Evolutionary conservation across 2,329 filamentous ascomycete genomes (phyloP).

Genomic region (Samsoniella hepiali): DNA sequence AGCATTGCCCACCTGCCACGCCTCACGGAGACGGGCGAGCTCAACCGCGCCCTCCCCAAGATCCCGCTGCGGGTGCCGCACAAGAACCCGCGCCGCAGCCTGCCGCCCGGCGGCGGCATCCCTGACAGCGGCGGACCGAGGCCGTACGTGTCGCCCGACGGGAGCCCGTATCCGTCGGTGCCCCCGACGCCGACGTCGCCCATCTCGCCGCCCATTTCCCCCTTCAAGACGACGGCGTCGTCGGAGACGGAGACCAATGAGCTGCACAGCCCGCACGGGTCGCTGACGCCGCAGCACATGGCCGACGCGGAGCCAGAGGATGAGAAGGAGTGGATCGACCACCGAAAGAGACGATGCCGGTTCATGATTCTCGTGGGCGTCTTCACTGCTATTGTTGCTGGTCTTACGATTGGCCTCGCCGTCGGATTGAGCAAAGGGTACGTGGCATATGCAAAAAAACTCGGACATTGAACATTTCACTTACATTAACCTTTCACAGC

Average conservation of each 20-base stretch:
- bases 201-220: constrained; percentile 3
- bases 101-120: constrained; percentile 22
- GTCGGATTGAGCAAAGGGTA: constrained; percentile 19
- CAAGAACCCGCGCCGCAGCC: constrained; percentile 28
- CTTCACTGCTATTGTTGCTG: constrained; percentile 16
- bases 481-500: neutral
- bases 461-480: neutral
- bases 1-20: constrained; percentile 35
- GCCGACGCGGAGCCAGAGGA: constrained; percentile 14
- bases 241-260: constrained; percentile 18
- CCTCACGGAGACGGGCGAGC: constrained; percentile 36
- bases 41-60: constrained; percentile 24
- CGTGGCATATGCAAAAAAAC: neutral
- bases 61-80: constrained; percentile 30
- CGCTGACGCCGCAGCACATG: constrained; percentile 14
- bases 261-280: neutral
- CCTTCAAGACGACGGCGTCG: constrained; percentile 22
- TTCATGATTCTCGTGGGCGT: constrained; percentile 20
- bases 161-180: neutral
- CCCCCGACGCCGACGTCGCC: constrained; percentile 6
- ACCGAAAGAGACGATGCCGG: constrained; percentile 13
- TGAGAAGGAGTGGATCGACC: constrained; percentile 21
- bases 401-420: constrained; percentile 16
- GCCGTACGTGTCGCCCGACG: constrained; percentile 3
- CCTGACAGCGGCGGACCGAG: neutral